A percentile compares a stretch with the other conserved stretches of the same genome.
Conservation (phyloP, 139 green algal genomes). For the Deuterostichococcus epilithicus region DNA sequence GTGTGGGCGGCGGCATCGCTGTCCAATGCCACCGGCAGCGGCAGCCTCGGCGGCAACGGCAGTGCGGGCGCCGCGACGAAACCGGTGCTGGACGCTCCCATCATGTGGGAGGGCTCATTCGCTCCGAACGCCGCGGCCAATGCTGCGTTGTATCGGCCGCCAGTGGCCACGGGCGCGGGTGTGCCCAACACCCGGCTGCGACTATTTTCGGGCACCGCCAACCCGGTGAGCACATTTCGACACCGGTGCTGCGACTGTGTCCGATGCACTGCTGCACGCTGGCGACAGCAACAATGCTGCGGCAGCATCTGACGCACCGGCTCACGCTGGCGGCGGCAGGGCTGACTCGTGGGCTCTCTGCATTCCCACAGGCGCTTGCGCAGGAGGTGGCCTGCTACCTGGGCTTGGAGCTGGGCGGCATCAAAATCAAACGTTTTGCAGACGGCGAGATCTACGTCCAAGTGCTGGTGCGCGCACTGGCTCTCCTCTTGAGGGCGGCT, state of each 20-base stretch:
- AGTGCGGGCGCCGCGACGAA: neutral
- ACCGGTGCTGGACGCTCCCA: neutral
- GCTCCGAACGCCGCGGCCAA: neutral
- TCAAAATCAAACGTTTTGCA: slow-evolving; percentile 98
- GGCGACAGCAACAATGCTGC: neutral
- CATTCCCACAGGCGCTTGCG: slow-evolving; percentile 51
- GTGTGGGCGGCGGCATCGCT: neutral
- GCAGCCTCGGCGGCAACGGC: neutral
- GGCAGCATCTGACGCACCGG: neutral
- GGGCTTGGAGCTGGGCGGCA: slow-evolving; percentile 86
- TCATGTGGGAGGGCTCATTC: neutral
- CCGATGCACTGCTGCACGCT: neutral
- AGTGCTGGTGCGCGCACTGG: slow-evolving; percentile 52
- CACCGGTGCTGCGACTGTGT: no score
- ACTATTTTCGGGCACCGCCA: slow-evolving; percentile 79
- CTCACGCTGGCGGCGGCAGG: no score
- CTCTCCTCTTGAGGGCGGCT: no score
- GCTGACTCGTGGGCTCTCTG: neutral
- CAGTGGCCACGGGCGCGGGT: neutral
- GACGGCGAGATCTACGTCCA: slow-evolving; percentile 99
- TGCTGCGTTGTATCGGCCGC: slow-evolving; percentile 24
- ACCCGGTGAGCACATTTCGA: slow-evolving; percentile 45
- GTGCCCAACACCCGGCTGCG: slow-evolving; percentile 48
- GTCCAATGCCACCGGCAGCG: neutral
- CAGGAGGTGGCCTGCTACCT: slow-evolving; percentile 95